Evolutionary conservation across 495 filamentous ascomycete genomes (phyloP), one percentile per base, ranked within the genome.

Genomic region (Aeminium ludgeri): DNA sequence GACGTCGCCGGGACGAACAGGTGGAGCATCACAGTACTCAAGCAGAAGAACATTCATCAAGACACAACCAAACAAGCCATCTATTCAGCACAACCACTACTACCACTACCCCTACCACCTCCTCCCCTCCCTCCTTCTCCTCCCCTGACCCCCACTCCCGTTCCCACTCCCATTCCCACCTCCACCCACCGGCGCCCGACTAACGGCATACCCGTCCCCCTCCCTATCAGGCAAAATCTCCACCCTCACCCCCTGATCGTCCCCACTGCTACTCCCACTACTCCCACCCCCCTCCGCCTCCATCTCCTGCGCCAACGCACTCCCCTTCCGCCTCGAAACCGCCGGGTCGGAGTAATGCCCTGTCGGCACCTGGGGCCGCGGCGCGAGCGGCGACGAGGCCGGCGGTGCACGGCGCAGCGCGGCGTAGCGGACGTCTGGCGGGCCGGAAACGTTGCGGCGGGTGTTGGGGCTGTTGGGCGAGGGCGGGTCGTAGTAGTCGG

Each of bases 331-430:
- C 7, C 17, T 20, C 6, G 30, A 12, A 20, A 40, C 39, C 10
- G 42, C 31, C 33, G 56, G 53, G 32, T 59, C 56, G 19, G 54
- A 57, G 34, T 50, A 38, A 27, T 50, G 51, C 29, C 43, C 30
- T 42, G 50, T 47, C 27, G 40, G 36, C 16, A 16, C 28, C 10
- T 32, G 6, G 0, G 30, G 38, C 36, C 34, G 16, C 13, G 40
- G 28, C 25, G 47, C 32, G n/a, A 45, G 38, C n/a, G 31, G 38
- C 17, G 46, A 39, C 8, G 32, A 34, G 5, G 15, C 13, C 2
- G 48, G 43, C 15, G 46, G 37, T 36, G 40, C 36, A 11, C 50
- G 37, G 6, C 47, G 35, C 17, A 49, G 34, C 18, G 40, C 38
- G 11, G 52, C 32, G 29, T 55, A 55, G 1, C 41, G 18, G n/a